Evolutionary conservation across 148 eudicot species (phyloP), one percentile per base, ranked within the genome.

Genomic region (Rhododendron henanense): DNA sequence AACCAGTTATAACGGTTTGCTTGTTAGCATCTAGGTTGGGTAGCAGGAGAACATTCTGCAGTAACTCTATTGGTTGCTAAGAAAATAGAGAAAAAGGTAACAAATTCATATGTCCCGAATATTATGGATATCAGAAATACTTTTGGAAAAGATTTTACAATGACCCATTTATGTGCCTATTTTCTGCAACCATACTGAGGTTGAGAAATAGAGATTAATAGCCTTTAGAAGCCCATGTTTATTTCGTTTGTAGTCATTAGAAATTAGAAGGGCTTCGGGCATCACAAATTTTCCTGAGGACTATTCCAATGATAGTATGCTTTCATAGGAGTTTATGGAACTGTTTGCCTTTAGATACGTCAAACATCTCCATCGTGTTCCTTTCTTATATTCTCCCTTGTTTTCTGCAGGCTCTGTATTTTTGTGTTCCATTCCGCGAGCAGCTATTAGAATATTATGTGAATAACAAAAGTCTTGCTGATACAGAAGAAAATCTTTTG

Each of bases 401-500:
- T 83, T 76, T 86, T 59, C 85, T 76, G 77, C 94, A 97, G 99
- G 98, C 98, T 44, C 90, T 97, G 11, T 97, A 97, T 81, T 97
- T 95, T 87, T 97, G 99, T 91, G 96, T 94, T 45, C 99, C 98
- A 67, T 97, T 97, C 87, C 98, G 98, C 25, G 98, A 97, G 81
- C 94, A 94, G 76, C 71, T 97, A 75, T 91, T 95, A 73, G 98
- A 94, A 83, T 95, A 97, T 84, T 94, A 93, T 90, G 93, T 91
- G 76, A 95, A 92, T 87, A 91, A 89, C 89, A 97, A 93, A 91
- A 91, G 78, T 87, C 92, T 92, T 78, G 91, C 84, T 41, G 98
- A 97, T 81, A 90, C 92, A 3, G 98, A 97, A 67, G 99, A 97
- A 85, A 97, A 93, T 89, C 90, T 97, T 53, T 94, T 97, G 53